phyloP scores from a whole-genome alignment of 2,329 filamentous ascomycete genomes.

The Penicillium thymicola region DNA sequence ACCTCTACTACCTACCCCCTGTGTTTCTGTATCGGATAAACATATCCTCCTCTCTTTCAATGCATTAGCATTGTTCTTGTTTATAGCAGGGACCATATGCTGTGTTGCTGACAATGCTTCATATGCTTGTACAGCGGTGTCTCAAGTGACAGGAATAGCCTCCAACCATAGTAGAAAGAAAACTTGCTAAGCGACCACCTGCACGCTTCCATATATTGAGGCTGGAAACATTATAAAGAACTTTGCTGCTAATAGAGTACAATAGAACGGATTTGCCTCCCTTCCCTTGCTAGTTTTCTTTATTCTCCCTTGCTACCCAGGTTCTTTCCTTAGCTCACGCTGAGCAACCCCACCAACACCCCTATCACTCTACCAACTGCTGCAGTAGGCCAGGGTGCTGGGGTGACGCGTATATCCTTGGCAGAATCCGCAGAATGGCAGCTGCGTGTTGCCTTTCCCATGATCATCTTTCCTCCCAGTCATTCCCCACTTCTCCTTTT shows the following conservation, averaged over 20 bases:
- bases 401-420: slow-evolving; percentile 5
- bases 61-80: not conserved
- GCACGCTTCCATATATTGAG: not conserved
- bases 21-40: not conserved
- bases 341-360: slow-evolving; percentile 5
- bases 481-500: not conserved
- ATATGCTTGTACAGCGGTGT: slow-evolving; percentile 4
- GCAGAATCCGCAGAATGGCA: not conserved
- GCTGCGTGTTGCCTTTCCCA: not conserved
- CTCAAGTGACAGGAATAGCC: slow-evolving; percentile 4
- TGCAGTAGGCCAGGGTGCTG: not conserved
- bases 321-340: not conserved
- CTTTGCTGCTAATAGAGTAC: not conserved
- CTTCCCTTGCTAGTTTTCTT: not conserved
- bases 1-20: not conserved
- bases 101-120: not conserved
- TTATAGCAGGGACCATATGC: not conserved
- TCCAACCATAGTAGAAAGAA: not conserved
- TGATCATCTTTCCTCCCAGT: not conserved
- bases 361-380: not conserved
- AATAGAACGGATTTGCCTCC: not conserved
- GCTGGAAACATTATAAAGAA: not conserved
- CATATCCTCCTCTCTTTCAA: not conserved
- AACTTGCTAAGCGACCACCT: not conserved
- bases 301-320: not conserved